phyloP scores from a whole-genome alignment of 1,284 basidiomycete species.

The Mycena citricolor region DNA sequence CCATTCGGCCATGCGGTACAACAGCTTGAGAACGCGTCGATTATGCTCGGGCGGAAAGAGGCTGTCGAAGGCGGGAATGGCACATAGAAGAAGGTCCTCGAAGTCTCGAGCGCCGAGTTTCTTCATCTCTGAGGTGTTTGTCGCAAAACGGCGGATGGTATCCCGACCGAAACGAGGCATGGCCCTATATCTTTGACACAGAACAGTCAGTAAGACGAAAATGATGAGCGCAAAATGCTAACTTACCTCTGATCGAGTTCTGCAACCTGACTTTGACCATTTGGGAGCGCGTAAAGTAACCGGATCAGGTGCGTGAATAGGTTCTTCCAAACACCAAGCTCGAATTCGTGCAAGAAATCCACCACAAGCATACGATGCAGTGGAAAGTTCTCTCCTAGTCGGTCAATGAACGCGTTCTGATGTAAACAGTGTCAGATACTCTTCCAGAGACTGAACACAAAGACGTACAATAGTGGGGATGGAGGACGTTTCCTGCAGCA shows the following conservation, averaged over 20 bases:
- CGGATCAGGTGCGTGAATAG: constrained; percentile 19
- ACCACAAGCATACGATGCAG: constrained; percentile 25
- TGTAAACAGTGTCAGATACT: neutral
- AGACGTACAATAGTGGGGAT: constrained; percentile 8
- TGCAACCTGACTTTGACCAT: constrained; percentile 15
- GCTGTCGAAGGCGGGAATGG: constrained; percentile 39
- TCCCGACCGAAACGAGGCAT: constrained; percentile 32
- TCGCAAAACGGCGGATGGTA: constrained; percentile 33
- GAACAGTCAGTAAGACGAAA: constrained; percentile 1
- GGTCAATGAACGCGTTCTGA: constrained; percentile 28
- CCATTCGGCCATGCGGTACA: constrained; percentile 32
- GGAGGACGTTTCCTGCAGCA: constrained; percentile 13
- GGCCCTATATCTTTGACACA: constrained; percentile 25
- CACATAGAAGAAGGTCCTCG: constrained; percentile 40
- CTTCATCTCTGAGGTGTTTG: constrained; percentile 36
- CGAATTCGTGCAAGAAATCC: constrained; percentile 30
- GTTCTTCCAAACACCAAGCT: constrained; percentile 19
- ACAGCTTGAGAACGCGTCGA: constrained; percentile 27
- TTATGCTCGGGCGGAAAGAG: constrained; percentile 33
- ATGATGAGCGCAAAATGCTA: neutral
- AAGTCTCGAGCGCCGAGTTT: constrained; percentile 36
- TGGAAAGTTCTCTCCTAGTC: constrained; percentile 19
- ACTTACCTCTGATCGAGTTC: constrained; percentile 27
- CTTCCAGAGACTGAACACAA: neutral
- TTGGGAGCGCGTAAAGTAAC: constrained; percentile 28